Base-by-base conservation (phyloP, 2,329 filamentous ascomycete genomes). In the Elsinoe batatas region DNA sequence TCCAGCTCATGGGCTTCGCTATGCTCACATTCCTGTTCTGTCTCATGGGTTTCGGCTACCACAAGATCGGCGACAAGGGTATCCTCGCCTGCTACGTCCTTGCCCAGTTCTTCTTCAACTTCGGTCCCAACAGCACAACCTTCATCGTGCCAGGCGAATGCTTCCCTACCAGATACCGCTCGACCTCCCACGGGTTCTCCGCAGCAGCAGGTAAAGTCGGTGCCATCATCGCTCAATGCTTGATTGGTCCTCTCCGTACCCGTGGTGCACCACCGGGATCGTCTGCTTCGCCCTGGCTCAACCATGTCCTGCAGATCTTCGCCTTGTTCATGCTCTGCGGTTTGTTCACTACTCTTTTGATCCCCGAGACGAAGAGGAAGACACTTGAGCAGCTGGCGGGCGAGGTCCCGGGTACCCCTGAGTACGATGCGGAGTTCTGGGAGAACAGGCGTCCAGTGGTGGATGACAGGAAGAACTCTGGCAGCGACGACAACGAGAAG, bases 251-350 rank as follows among this genome's bases (percentile, higher is more conserved):
- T 44, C 73, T 76, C 60, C 70, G 73, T 35, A 78, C 77, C 15
- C 77, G 78, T 32, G 84, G 82, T 22, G 72, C 78, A 0, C 69
- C 73, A 0, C 70, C 73, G 6, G 68, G 73, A 13, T 79, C 78
- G 58, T 71, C 73, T 17, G 77, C 78, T 0, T 74, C 69, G 1
- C 85, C 84, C 1, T 86, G 84, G 79, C 76, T 91, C 54, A 79
- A 87, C 67, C 82, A 85, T 56, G 79, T 91, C 36, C 83, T 91
- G 74, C 78, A 88, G 67, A 85, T 90, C 36, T 90, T 88, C 68
- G 85, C 85, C 0, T 74, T 88, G 8, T 90, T 91, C 74, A 91
- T 90, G 87, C 75, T 91, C 5, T 77, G 79, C 53, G 88, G 88
- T 35, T 79, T 80, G 46, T 69, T 88, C 46, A 81, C 81, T 2